A percentile compares a stretch with the other conserved stretches of the same genome.
These are phyloP conservation scores for Aeschynomene evenia DNA, from an alignment of 306 rosid species.

Conservation along the genomic window DNA sequence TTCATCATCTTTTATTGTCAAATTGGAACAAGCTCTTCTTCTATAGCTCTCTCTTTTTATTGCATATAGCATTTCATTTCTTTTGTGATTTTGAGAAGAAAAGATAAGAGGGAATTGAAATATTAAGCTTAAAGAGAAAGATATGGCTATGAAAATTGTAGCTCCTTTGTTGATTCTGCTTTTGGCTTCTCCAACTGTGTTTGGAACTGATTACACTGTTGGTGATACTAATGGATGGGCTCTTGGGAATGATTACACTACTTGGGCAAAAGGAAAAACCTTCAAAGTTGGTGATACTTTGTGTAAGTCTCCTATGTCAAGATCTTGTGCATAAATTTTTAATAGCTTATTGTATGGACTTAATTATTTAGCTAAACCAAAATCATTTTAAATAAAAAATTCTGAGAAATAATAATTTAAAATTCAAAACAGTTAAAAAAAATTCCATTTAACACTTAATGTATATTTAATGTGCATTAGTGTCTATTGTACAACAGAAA, in stretches of 20 bases:
- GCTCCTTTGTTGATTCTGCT: conserved; percentile 49
- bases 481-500: too few relatives aligned
- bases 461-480: too few relatives aligned
- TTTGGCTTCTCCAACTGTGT: conserved; percentile 45
- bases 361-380: too few relatives aligned
- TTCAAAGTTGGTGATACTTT: conserved; percentile 62
- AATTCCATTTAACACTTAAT: too few relatives aligned
- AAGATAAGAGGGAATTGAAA: background rate
- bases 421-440: too few relatives aligned
- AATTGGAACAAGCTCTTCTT: background rate
- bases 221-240: conserved; percentile 55
- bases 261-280: conserved; percentile 52
- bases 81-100: background rate
- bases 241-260: background rate
- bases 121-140: too few relatives aligned
- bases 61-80: background rate
- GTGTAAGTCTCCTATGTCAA: conserved; percentile 45
- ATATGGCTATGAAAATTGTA: conserved; percentile 48
- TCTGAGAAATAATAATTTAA: too few relatives aligned
- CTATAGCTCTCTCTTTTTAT: background rate
- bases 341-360: too few relatives aligned
- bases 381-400: too few relatives aligned
- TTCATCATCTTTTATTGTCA: conserved; percentile 1
- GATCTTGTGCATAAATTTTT: too few relatives aligned
- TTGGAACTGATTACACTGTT: conserved; percentile 45